Evolutionary conservation across 2,329 filamentous ascomycete species (phyloP), one percentile per base, ranked within the genome.

Genomic region (Pseudogymnoascus sp.): DNA sequence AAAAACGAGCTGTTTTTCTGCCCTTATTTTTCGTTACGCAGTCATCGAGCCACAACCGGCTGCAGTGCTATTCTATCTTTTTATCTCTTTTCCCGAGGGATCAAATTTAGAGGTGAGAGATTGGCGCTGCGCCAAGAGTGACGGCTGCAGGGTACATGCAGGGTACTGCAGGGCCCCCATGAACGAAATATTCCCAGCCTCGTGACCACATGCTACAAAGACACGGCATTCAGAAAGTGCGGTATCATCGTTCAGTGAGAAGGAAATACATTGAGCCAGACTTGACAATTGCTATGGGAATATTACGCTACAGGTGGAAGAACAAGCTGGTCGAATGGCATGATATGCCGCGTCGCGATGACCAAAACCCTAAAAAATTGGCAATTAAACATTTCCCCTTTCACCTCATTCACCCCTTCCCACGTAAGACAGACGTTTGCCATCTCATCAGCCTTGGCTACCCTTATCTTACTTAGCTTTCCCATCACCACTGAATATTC

Each of bases 371-470:
- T 61, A 44, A 47, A 67, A 64, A 66, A 67, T 36, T 67, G 57
- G 19, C 62, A 67, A 31, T 62, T 64, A 1, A 63, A 62, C 21
- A 59, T 64, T 13, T 64, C 66, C n/a, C 64, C 63, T 62, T 67
- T 65, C n/a, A 64, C 57, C 62, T 67, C 63, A 23, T 68, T 67
- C 35, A 68, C 65, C 28, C 64, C 66, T 60, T 68, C 64, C 65
- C 62, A 68, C 6, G 62, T 61, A 64, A 68, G 65, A 66, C 63
- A 68, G 59, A 68, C 64, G 53, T 68, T 68, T 19, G 63, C 63
- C 26, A 47, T 64, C 36, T 67, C 60, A 13, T 42, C 57, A 62
- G 53, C 35, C 63, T 68, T 67, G 19, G 63, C 67, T 26, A 68
- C 64, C 35, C 47, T 62, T 40, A 68, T 67, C 61, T 66, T 60